Percentiles rank a stretch among this genome's conserved stretches.
Evolutionary conservation across 192 early-diverging fungal species (phyloP).

Genomic region (Coemansia pectinata): DNA sequence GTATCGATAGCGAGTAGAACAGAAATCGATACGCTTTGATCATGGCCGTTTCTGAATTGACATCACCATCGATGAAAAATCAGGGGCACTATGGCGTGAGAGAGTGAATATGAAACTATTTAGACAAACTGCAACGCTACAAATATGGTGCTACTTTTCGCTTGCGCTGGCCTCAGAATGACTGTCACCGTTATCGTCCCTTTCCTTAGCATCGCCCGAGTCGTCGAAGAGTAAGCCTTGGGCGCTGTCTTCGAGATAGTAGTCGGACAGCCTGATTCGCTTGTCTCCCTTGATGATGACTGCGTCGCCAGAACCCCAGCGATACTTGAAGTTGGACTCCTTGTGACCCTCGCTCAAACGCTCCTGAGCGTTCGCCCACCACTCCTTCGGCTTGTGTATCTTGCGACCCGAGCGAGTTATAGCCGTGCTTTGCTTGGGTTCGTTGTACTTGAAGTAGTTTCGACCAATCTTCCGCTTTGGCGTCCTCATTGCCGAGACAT

Average conservation of each 20-base stretch:
- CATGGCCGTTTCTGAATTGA: background rate
- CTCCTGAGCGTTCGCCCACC: constrained; percentile 53
- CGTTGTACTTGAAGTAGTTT: constrained; percentile 20
- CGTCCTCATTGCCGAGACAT: constrained; percentile 3
- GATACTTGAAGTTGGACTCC: constrained; percentile 37
- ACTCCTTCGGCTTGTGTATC: constrained; percentile 38
- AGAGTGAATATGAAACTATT: background rate
- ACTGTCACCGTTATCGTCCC: background rate
- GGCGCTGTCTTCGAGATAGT: constrained; percentile 16
- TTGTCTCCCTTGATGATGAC: constrained; percentile 37
- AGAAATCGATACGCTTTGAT: background rate
- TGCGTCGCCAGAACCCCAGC: constrained; percentile 44
- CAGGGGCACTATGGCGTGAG: background rate
- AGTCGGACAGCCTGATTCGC: constrained; percentile 35
- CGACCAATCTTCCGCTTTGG: constrained; percentile 20
- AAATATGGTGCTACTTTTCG: background rate
- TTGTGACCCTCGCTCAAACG: constrained; percentile 27
- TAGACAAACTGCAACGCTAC: too few species aligned
- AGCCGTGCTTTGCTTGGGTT: constrained; percentile 19
- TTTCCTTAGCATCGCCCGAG: background rate
- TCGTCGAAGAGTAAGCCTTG: constrained; percentile 1
- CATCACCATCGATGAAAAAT: background rate
- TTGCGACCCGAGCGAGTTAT: constrained; percentile 49
- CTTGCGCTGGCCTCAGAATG: background rate
- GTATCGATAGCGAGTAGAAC: background rate